These are phyloP conservation scores for Haplosporangium sp. DNA, from an alignment of 371 early-diverging fungal species.

Conservation along the genomic window DNA sequence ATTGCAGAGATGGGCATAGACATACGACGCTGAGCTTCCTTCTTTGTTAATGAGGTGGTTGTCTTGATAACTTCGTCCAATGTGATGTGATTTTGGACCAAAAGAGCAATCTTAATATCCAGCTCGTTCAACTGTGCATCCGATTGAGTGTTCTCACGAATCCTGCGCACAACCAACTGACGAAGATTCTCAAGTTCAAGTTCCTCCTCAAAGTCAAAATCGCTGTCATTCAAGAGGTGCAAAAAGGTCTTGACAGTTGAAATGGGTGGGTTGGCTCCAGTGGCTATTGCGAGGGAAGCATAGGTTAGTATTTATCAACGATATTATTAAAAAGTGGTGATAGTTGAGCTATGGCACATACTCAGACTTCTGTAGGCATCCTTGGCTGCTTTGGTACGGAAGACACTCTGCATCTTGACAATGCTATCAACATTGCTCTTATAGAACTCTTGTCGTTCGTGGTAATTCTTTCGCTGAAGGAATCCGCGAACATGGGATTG, in stretches of 20 bases:
- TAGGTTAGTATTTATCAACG: too few relatives aligned
- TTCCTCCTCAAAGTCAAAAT: constrained; percentile 94
- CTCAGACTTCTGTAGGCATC: constrained; percentile 86
- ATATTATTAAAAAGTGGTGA: neutral
- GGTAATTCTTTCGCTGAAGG: constrained; percentile 69
- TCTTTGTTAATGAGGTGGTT: constrained; percentile 68
- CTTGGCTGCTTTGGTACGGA: constrained; percentile 82
- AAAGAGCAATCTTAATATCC: constrained; percentile 96
- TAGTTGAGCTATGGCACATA: constrained; percentile 48
- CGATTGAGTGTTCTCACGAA: constrained; percentile 89
- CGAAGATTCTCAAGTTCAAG: constrained; percentile 88
- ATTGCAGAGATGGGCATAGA: constrained; percentile 57
- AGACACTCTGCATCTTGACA: constrained; percentile 87
- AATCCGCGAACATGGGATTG: constrained; percentile 81
- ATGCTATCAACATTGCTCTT: constrained; percentile 77
- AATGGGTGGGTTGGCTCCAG: constrained; percentile 81
- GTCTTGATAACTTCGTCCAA: constrained; percentile 90
- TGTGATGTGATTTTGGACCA: constrained; percentile 96
- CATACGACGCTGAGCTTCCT: constrained; percentile 63
- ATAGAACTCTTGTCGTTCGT: constrained; percentile 71
- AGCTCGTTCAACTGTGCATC: constrained; percentile 89
- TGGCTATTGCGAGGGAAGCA: constrained; percentile 57
- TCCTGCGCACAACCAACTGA: constrained; percentile 86
- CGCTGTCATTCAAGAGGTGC: constrained; percentile 90
- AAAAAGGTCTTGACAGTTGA: constrained; percentile 88